Conservation (phyloP, 2,329 filamentous ascomycete species). For the Parastagonospora nodorum region DNA sequence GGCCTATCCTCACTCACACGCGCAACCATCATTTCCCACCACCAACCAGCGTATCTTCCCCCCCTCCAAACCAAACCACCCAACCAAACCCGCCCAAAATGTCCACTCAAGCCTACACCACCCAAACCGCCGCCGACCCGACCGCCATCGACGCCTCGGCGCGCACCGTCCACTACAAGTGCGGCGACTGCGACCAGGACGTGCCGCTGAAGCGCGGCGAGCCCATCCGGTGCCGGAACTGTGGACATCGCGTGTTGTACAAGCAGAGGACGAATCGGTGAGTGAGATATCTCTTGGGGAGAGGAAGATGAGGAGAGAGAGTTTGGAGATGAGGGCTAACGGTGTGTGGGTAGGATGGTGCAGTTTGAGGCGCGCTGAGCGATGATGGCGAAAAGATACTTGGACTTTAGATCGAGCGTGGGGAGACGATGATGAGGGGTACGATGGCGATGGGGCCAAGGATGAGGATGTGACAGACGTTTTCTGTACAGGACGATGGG, state of each 20-base stretch:
- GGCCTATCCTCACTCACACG: neutral
- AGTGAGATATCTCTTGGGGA: slow-evolving; percentile 42
- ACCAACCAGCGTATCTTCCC: no score
- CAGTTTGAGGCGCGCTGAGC: slow-evolving; percentile 90
- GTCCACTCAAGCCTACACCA: slow-evolving; percentile 3
- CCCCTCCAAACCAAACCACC: no score
- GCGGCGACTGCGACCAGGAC: slow-evolving; percentile 82
- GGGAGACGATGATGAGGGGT: neutral
- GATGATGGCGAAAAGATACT: neutral
- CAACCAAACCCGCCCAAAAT: neutral
- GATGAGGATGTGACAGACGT: neutral
- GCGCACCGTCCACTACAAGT: slow-evolving; percentile 59
- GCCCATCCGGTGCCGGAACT: slow-evolving; percentile 86
- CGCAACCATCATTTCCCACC: neutral
- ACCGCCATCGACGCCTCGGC: slow-evolving; percentile 45
- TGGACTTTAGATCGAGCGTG: neutral
- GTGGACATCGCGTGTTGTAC: slow-evolving; percentile 92
- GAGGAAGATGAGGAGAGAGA: neutral
- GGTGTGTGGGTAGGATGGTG: slow-evolving; percentile 71
- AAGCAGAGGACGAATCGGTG: slow-evolving; percentile 98
- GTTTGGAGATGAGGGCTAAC: slow-evolving; percentile 17
- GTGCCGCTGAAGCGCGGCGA: slow-evolving; percentile 78
- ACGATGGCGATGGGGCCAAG: neutral
- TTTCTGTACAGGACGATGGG: no score
- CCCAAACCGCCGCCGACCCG: slow-evolving; percentile 4